Percentiles rank a stretch among this genome's conserved stretches.
These are phyloP conservation scores for Sporothrix globosa DNA, from an alignment of 2,329 filamentous ascomycete genomes.

Conservation along the genomic window DNA sequence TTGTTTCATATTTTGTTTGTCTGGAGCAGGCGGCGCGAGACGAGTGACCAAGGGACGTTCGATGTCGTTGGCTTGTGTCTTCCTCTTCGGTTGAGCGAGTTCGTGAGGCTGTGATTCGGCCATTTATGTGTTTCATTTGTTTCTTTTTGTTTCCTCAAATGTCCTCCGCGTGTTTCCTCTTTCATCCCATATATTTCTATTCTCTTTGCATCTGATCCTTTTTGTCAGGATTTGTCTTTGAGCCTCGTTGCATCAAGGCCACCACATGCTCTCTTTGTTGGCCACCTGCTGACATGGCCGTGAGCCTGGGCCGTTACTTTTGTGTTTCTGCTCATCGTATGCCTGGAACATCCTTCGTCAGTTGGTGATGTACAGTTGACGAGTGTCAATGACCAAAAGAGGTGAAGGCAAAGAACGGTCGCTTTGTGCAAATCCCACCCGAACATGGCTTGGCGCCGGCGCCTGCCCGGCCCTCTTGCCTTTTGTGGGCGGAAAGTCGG, in stretches of 20 bases:
- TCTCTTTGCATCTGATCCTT: neutral
- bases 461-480: slow-evolving; percentile 5
- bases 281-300: slow-evolving; percentile 13
- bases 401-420: neutral
- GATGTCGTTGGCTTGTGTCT: neutral
- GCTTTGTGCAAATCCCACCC: neutral
- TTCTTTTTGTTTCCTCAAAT: slow-evolving; percentile 8
- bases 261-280: too few species aligned
- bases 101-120: neutral
- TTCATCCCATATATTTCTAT: slow-evolving; percentile 1
- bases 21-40: slow-evolving; percentile 2
- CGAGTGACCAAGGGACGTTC: neutral
- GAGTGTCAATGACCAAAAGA: neutral
- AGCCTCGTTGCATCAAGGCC: neutral
- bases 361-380: neutral
- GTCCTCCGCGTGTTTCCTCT: slow-evolving; percentile 1
- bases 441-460: slow-evolving; percentile 12
- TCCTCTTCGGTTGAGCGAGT: neutral
- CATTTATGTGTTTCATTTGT: slow-evolving; percentile 8
- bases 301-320: neutral
- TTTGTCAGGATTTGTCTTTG: neutral
- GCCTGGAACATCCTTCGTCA: neutral
- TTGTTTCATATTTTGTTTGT: slow-evolving; percentile 21
- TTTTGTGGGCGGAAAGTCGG: slow-evolving; percentile 9
- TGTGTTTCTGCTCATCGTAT: neutral